Base-by-base conservation (phyloP, 768 basidiomycete species). In the Tricholoma terreum region DNA sequence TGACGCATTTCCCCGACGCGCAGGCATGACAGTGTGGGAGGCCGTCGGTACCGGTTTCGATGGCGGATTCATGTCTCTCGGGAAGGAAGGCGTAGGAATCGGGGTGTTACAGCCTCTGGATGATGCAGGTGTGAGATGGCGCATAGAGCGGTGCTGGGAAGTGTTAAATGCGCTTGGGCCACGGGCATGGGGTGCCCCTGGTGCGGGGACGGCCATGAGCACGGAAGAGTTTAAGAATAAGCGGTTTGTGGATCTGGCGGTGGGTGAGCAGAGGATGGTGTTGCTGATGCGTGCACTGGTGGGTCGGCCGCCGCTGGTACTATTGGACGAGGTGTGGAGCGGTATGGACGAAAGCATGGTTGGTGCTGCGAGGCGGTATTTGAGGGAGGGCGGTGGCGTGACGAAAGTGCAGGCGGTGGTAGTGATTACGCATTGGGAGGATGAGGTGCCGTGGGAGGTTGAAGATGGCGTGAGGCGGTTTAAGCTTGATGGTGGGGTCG, bases 271-370 rank as follows among this genome's bases (percentile, higher is more conserved):
- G 72, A 81, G 86, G 45, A 71, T 95, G 45, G 84, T 93, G 17
- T 74, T 98, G 35, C 78, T 98, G 42, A 85, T 95, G 81, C 84
- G 94, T 15, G 91, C 94, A 24, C 75, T 97, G 33, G 92, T 95
- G 8, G 82, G 82, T 12, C 74, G 78, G 12, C 89, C 91, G 3
- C 81, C 80, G 54, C 67, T 99, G 33, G 77, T 98, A 6, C 76
- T 98, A 9, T 73, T 98, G 38, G 96, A 99, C 65, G 96, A 99
- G 68, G 90, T 87, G 8, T 94, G 92, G 84, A 86, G 90, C 21
- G 95, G 94, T 22, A 95, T 98, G 92, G 91, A 91, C 61, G 86
- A 84, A 43, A 73, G 69, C 5, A 91, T 92, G 84, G 84, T 95
- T 30, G 70, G 70, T 15, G 81, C 81, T 35, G 90, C 85, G 40